phyloP scores from a whole-genome alignment of 352 stramenopile genomes.

The Phytophthora palmivora region DNA sequence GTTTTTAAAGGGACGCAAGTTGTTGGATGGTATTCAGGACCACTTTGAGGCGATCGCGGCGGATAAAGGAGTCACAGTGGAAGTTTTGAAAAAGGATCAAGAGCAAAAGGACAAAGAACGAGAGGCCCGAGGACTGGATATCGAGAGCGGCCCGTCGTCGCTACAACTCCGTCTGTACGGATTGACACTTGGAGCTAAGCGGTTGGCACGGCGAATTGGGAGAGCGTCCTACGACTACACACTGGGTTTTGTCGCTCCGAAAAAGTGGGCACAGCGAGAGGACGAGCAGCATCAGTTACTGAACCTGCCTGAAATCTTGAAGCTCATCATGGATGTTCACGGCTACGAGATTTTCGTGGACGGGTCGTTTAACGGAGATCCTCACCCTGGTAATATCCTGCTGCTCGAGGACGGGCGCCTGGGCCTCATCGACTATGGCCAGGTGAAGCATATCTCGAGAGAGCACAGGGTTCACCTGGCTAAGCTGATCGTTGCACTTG shows the following conservation, averaged over 20 bases:
- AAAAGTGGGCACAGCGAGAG: slow-evolving; percentile 41
- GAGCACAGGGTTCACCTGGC: slow-evolving; percentile 76
- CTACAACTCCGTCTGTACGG: slow-evolving; percentile 65
- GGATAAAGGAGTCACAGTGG: slow-evolving; percentile 85
- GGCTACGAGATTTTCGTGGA: slow-evolving; percentile 94
- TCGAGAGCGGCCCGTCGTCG: slow-evolving; percentile 74
- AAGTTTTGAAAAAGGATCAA: slow-evolving; percentile 86
- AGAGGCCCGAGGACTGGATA: slow-evolving; percentile 65
- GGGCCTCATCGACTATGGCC: slow-evolving; percentile 93
- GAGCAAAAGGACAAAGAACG: slow-evolving; percentile 74
- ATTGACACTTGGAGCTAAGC: slow-evolving; percentile 51
- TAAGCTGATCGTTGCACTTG: slow-evolving; percentile 88
- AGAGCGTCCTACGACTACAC: slow-evolving; percentile 85
- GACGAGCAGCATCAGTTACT: slow-evolving; percentile 65
- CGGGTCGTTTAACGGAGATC: slow-evolving; percentile 93
- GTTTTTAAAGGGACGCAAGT: slow-evolving; percentile 88
- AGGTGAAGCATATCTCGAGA: slow-evolving; percentile 88
- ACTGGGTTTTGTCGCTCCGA: slow-evolving; percentile 76
- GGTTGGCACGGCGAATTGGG: slow-evolving; percentile 41
- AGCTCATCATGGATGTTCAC: slow-evolving; percentile 90
- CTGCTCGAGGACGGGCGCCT: slow-evolving; percentile 90
- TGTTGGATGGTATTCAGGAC: slow-evolving; percentile 89
- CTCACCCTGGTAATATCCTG: slow-evolving; percentile 92
- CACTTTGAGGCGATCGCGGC: slow-evolving; percentile 91
- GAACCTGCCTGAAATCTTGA: slow-evolving; percentile 85